Evolutionary conservation across 768 basidiomycete species (phyloP).

Genomic region (Leccinum uliginosum): DNA sequence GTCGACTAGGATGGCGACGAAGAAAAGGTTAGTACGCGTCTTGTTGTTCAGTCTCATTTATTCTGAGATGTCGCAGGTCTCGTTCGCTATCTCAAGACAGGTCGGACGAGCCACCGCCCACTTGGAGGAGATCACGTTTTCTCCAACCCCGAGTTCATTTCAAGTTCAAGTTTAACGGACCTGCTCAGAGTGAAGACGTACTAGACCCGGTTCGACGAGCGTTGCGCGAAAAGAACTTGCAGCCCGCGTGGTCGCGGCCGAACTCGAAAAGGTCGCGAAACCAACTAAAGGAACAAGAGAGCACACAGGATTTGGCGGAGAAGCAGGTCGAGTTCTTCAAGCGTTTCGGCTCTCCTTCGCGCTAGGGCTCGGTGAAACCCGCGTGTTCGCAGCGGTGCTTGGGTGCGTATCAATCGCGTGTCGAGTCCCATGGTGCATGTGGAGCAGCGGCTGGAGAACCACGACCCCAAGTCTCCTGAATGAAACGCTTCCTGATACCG

Average conservation of each 20-base stretch:
- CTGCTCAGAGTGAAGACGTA: conserved; percentile 56
- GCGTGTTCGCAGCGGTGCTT: background rate
- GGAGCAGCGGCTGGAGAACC: background rate
- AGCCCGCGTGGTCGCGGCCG: conserved; percentile 61
- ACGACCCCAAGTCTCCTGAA: background rate
- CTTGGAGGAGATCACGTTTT: conserved; percentile 41
- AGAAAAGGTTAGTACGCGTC: conserved; percentile 28
- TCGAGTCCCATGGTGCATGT: background rate
- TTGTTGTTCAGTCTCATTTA: background rate
- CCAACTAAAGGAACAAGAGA: conserved; percentile 43
- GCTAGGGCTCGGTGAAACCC: no score
- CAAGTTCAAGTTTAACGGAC: no score
- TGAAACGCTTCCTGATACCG: background rate
- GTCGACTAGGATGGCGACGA: no score
- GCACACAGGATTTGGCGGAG: conserved; percentile 49
- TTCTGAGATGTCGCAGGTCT: conserved; percentile 37
- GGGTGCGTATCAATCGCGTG: background rate
- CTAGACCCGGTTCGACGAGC: conserved; percentile 74
- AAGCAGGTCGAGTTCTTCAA: conserved; percentile 90
- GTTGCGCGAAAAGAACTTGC: conserved; percentile 80
- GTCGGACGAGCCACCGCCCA: conserved; percentile 32
- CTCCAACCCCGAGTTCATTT: conserved; percentile 29
- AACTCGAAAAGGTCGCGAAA: conserved; percentile 59
- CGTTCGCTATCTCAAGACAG: conserved; percentile 40
- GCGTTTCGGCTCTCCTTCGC: conserved; percentile 66